Evolutionary conservation across 371 early-diverging fungal genomes (phyloP), one percentile per base, ranked within the genome.

Genomic region (Rhizomucor miehei): DNA sequence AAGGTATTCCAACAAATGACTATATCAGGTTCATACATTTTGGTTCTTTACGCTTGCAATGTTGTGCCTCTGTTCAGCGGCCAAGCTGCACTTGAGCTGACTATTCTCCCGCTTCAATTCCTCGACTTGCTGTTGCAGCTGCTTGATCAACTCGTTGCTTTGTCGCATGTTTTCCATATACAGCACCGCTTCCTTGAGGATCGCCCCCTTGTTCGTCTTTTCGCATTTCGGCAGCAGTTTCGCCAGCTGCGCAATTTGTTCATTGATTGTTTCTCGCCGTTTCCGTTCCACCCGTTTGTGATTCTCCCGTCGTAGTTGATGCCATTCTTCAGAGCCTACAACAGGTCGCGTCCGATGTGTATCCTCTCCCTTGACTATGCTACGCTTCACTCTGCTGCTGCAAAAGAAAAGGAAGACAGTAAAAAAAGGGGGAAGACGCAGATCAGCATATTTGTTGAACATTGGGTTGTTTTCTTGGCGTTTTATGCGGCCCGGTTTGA

Each of bases 241-340:
- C 5, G 92, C 88, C 24, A 97, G 62, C 20, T 89, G 88, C 51
- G 85, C 86, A 57, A 97, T 95, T 0, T 93, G 93, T 2, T 85
- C 86, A 59, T 93, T 94, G 66, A 97, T 97, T 1, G 87, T 87
- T 62, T 97, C 97, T 38, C 98, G 87, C 41, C 98, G 87, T 46
- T 92, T 82, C 41, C 94, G 81, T 65, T 97, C 98, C 3, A 97
- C 94, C 51, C 92, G 88, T 71, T 95, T 95, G 72, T 95, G 98
- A 66, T 86, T 93, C 54, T 92, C 90, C 3, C 89, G 80, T 35
- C 93, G 89, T 51, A 79, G 59, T 19, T 77, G 74, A 56, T 89
- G 80, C 95, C 94, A 94, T 56, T 91, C 93, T 12, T 82, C 86
- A 9, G 86, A 83, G 5, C 94, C 94, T 0, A 65, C 78, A 29